These are phyloP conservation scores for Xylaria sp. DNA, from an alignment of 2,329 filamentous ascomycete genomes.

Conservation along the genomic window DNA sequence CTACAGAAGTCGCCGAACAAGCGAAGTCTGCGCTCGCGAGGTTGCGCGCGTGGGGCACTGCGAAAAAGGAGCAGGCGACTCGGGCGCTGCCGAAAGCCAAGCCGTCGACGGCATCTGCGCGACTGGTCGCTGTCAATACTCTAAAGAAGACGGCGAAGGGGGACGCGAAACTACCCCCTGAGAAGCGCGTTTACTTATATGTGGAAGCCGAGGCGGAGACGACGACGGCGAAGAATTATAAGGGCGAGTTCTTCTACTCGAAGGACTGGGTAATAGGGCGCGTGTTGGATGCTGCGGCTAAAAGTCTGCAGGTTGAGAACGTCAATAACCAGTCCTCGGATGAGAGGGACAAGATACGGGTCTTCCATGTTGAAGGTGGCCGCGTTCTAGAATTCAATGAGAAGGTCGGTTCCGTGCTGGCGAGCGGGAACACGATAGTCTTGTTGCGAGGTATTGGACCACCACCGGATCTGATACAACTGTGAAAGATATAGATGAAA, in stretches of 20 bases:
- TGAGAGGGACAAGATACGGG: conserved; percentile 73
- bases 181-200: conserved; percentile 85
- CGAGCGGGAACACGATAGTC: conserved; percentile 85
- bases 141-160: conserved; percentile 88
- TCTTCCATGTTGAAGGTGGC: conserved; percentile 92
- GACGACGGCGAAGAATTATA: conserved; percentile 74
- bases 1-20: conserved; percentile 50
- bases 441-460: conserved; percentile 78
- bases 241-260: conserved; percentile 74
- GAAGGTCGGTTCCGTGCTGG: conserved; percentile 68
- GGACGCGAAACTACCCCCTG: conserved; percentile 69
- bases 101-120: conserved; percentile 57
- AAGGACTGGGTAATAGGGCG: conserved; percentile 86
- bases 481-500: conserved; percentile 28
- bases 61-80: conserved; percentile 61
- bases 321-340: conserved; percentile 72
- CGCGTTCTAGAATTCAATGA: conserved; percentile 81
- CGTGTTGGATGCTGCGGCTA: conserved; percentile 72
- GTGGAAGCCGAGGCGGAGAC: conserved; percentile 89
- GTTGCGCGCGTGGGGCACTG: conserved; percentile 72
- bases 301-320: conserved; percentile 72
- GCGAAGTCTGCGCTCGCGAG: conserved; percentile 70
- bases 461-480: conserved; percentile 66
- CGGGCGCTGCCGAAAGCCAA: conserved; percentile 58
- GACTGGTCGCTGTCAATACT: conserved; percentile 64